Base-by-base conservation (phyloP, 805 yeast genomes). In the Grigorovia jiainica region DNA sequence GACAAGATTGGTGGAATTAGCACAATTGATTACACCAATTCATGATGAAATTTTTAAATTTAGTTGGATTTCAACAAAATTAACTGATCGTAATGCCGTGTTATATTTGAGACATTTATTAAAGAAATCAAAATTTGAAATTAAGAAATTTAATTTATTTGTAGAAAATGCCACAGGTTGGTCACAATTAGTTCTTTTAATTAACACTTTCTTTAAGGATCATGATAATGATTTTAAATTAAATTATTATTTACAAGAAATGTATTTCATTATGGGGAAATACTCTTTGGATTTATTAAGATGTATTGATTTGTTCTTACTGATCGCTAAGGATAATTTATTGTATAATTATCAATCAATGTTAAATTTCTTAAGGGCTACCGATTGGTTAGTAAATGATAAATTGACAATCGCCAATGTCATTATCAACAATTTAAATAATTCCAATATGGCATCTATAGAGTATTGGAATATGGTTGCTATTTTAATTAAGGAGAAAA, bases 81-180 rank as follows among this genome's bases (percentile, higher is more conserved):
- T 65, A 27, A 42, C 52, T 32, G 37, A 45, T 4, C 51, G 55
- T 36, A 53, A 51, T 11, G 55, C 54, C 17, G 43, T 57, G 13
- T 39, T 37, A 2, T 39, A 49, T 2, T 43, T 61, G 25, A 51
- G 60, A 33, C 57, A 57, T 35, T 42, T 50, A 4, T 46, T 61
- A 34, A 56, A 51, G 31, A 55, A 49, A 44, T 42, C 63, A 2
- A 55, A 54, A 39, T 66, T 66, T 56, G 65, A 78, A 41, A 67
- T 67, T 48, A 60, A 58, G 53, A 76, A 79, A 48, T 86, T 67
- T 63, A 82, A 83, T 44, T 64, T 87, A 15, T 52, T 85, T 7
- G 75, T 78, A 39, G 95, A 89, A 58, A 82, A 82, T 46, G 66
- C 78, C 19, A 87, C 82, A 54, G 97, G 96, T 1, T 87, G 76